phyloP scores from a whole-genome alignment of 1,139 yeast genomes.

The Entelexis paramagnoliae region DNA sequence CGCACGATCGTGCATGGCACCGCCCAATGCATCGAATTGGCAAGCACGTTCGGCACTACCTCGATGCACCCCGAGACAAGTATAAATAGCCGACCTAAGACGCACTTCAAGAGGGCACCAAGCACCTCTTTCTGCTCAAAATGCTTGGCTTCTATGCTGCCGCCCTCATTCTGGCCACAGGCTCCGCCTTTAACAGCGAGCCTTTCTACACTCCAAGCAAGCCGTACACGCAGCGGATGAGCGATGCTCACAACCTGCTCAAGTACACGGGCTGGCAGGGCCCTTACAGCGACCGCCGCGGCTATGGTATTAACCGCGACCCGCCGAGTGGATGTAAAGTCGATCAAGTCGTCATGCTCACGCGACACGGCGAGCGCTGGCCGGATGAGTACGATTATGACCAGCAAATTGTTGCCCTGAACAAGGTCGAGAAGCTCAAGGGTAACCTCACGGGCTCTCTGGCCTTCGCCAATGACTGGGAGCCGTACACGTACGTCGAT shows the following conservation, averaged over 20 bases:
- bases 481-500: constrained; percentile 28
- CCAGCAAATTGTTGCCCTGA: constrained; percentile 20
- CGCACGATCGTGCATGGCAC: background rate
- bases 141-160: background rate
- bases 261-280: constrained; percentile 38
- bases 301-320: constrained; percentile 37
- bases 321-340: constrained; percentile 45
- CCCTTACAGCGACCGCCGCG: constrained; percentile 37
- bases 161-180: constrained; percentile 1
- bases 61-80: background rate
- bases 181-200: constrained; percentile 7
- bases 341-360: constrained; percentile 54
- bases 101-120: background rate
- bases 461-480: constrained; percentile 34
- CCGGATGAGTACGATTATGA: constrained; percentile 33
- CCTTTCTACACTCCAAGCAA: constrained; percentile 19
- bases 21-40: background rate
- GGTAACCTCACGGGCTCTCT: constrained; percentile 31
- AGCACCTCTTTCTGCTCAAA: background rate
- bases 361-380: constrained; percentile 69
- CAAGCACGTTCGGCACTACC: background rate
- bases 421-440: constrained; percentile 25
- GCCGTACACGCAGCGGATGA: constrained; percentile 29
- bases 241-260: constrained; percentile 29
- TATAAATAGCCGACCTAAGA: background rate